Evolutionary conservation across 306 rosid genomes (phyloP).

Genomic region (Casuarina glauca): DNA sequence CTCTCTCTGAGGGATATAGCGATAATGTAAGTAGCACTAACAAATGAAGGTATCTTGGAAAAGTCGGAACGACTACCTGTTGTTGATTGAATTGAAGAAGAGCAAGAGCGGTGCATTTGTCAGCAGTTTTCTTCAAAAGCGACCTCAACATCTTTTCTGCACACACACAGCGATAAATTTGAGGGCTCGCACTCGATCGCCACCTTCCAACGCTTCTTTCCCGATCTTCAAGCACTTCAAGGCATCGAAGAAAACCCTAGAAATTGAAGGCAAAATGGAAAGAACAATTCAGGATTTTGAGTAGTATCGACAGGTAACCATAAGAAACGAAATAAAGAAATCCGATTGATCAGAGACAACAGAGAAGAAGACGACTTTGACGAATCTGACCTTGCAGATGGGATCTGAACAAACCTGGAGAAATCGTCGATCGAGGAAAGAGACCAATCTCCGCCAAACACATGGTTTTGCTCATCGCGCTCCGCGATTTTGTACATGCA

Average conservation of each 20-base stretch:
- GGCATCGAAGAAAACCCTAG: constrained; percentile 46
- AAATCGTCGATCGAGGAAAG: neutral
- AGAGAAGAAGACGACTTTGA: neutral
- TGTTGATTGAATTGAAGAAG: constrained; percentile 64
- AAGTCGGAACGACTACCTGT: constrained; percentile 30
- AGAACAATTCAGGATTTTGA: neutral
- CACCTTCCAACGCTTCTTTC: constrained; percentile 63
- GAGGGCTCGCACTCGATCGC: constrained; percentile 74
- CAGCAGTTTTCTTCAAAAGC: constrained; percentile 32
- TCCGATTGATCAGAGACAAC: neutral
- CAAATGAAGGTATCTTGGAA: neutral
- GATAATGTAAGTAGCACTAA: constrained; percentile 1
- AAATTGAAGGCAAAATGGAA: neutral
- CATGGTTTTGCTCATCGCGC: constrained; percentile 18
- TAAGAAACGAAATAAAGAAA: neutral
- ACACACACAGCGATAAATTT: constrained; percentile 45
- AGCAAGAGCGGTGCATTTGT: constrained; percentile 21
- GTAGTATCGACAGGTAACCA: neutral
- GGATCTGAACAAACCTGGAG: neutral
- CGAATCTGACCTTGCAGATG: neutral
- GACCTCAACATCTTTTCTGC: constrained; percentile 43
- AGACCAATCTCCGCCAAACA: constrained; percentile 41
- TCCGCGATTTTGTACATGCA: constrained; percentile 3
- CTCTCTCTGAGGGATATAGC: constrained; percentile 48
- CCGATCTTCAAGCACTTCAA: constrained; percentile 76